Evolutionary conservation across 1,139 yeast species (phyloP).

Genomic region (Groenewaldozyma auringiensis): DNA sequence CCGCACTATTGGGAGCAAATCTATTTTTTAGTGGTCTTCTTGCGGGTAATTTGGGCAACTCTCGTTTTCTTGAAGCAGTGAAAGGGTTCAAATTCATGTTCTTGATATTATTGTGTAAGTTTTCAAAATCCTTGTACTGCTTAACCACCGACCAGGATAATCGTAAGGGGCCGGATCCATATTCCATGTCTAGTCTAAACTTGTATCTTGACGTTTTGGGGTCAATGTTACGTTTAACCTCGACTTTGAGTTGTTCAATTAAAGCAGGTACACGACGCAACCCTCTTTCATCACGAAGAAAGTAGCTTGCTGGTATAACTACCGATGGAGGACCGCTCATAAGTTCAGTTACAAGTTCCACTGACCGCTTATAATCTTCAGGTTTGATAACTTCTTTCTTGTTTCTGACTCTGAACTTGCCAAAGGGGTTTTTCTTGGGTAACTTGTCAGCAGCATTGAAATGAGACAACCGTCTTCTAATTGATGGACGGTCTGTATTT

Average conservation of each 20-base stretch:
- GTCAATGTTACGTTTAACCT: constrained; percentile 43
- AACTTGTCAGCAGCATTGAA: constrained; percentile 16
- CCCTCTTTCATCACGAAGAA: constrained; percentile 71
- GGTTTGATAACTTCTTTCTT: constrained; percentile 22
- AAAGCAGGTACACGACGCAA: constrained; percentile 75
- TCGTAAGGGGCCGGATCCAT: constrained; percentile 78
- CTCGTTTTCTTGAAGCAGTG: constrained; percentile 12
- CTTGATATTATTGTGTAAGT: constrained; percentile 61
- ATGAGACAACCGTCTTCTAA: constrained; percentile 19
- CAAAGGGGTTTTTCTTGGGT: constrained; percentile 18
- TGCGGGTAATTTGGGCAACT: constrained; percentile 29
- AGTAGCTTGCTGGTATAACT: constrained; percentile 63
- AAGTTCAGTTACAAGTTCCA: constrained; percentile 55
- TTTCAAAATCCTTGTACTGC: constrained; percentile 61
- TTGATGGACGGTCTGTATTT: constrained; percentile 7
- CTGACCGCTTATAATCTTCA: constrained; percentile 43
- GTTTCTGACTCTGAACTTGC: constrained; percentile 19
- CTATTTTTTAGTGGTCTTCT: background rate
- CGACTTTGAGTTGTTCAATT: constrained; percentile 61
- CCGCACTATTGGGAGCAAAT: background rate
- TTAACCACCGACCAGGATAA: constrained; percentile 75
- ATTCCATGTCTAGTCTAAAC: constrained; percentile 56
- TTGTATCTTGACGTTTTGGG: constrained; percentile 38
- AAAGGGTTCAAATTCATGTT: constrained; percentile 39
- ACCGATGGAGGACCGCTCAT: constrained; percentile 76